These are phyloP conservation scores for Fraxinus latifolia DNA, from an alignment of 305 asterid species.

Conservation along the genomic window DNA sequence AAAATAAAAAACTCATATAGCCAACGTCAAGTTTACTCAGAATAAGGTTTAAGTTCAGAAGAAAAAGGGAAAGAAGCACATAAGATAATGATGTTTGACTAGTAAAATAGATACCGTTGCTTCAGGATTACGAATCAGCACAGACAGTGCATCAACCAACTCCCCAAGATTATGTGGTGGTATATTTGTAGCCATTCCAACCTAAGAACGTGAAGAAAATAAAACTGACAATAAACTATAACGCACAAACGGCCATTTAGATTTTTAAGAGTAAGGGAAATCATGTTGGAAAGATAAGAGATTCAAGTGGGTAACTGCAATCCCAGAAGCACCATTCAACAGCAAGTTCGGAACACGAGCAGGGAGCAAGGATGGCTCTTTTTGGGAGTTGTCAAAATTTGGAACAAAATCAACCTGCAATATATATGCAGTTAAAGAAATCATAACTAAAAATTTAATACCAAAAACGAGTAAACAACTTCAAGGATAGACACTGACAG, in stretches of 20 bases:
- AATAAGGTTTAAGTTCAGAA: not conserved
- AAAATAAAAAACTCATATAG: not conserved
- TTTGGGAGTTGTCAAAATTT: conserved; percentile 91
- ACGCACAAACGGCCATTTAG: conserved; percentile 7
- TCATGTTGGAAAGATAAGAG: conserved; percentile 16
- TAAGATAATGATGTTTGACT: conserved; percentile 21
- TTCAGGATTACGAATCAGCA: conserved; percentile 89
- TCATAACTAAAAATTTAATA: conserved; percentile 5
- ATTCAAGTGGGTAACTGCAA: conserved; percentile 62
- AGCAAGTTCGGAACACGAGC: conserved; percentile 87
- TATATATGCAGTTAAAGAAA: conserved; percentile 22
- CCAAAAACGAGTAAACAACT: conserved; percentile 14
- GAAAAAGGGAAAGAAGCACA: not conserved
- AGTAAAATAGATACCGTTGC: conserved; percentile 64
- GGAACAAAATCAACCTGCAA: conserved; percentile 94
- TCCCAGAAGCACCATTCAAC: conserved; percentile 95
- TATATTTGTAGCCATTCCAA: conserved; percentile 98
- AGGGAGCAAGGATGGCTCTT: conserved; percentile 94
- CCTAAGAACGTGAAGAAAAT: conserved; percentile 47
- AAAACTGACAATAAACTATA: conserved; percentile 11
- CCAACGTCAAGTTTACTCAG: not conserved
- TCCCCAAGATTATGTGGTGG: conserved; percentile 99
- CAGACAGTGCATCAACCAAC: conserved; percentile 87
- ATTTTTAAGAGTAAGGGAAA: not conserved
- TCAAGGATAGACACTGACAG: conserved; percentile 46